phyloP scores from a whole-genome alignment of 2,329 filamentous ascomycete genomes.

The Fusarium mangiferae region DNA sequence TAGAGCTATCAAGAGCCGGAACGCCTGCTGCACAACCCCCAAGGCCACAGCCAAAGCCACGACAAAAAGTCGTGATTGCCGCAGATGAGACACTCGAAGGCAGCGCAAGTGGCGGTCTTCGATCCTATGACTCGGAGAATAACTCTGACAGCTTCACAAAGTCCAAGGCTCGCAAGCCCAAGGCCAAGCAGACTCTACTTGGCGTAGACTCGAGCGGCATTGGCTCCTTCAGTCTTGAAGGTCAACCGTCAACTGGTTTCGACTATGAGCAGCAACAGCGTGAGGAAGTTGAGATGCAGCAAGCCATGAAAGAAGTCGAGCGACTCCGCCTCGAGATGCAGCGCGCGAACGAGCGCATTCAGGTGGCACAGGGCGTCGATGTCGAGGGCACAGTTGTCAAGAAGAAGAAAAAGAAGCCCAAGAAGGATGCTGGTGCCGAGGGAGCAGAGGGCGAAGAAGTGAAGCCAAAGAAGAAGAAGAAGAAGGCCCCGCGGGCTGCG shows the following conservation, averaged over 20 bases:
- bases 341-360: slow-evolving; percentile 78
- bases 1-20: slow-evolving; percentile 74
- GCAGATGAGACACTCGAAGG: slow-evolving; percentile 77
- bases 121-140: slow-evolving; percentile 65
- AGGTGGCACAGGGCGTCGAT: slow-evolving; percentile 74
- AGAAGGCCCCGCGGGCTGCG: slow-evolving; percentile 41
- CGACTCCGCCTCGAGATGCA: slow-evolving; percentile 89
- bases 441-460: slow-evolving; percentile 31
- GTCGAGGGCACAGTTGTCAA: slow-evolving; percentile 74
- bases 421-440: slow-evolving; percentile 51
- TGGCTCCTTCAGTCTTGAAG: slow-evolving; percentile 74
- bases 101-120: slow-evolving; percentile 58
- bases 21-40: slow-evolving; percentile 47
- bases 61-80: slow-evolving; percentile 73
- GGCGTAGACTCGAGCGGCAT: slow-evolving; percentile 90
- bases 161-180: slow-evolving; percentile 60
- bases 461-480: slow-evolving; percentile 48
- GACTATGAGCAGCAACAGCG: slow-evolving; percentile 75
- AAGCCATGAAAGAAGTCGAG: slow-evolving; percentile 90
- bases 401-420: slow-evolving; percentile 67
- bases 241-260: slow-evolving; percentile 50
- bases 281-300: slow-evolving; percentile 89
- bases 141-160: slow-evolving; percentile 61
- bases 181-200: slow-evolving; percentile 74
- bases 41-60: slow-evolving; percentile 54